Evolutionary conservation across 2,329 filamentous ascomycete genomes (phyloP), one percentile per base, ranked within the genome.

Genomic region (Aureobasidium namibiae): DNA sequence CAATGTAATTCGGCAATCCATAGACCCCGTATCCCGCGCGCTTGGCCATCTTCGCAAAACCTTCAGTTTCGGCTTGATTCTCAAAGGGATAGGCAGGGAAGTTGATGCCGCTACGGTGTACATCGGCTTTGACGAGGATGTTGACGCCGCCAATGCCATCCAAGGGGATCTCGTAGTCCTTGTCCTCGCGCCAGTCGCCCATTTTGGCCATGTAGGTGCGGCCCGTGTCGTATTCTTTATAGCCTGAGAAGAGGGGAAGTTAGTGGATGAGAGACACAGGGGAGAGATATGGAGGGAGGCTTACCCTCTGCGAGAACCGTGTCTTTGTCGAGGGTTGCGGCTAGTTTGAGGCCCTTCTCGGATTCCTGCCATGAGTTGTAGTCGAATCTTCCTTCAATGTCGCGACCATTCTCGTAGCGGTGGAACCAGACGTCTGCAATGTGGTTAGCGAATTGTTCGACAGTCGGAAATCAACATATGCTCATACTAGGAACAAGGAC

Each of bases 321-420:
- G 67, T 96, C 85, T 70, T 90, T 92, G 65, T 88, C 82, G 21
- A 97, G 80, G 56, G 78, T 83, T 6, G 81, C 77, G n/a, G 87
- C 80, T 57, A 97, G 81, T 68, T 86, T 88, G 61, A 87, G 83
- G 49, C 83, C 91, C 73, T 92, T 88, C 54, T 92, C 87, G 10
- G 92, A 92, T 76, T 99, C 94, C 67, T 95, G 83, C 94, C 94
- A 99, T 1, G 94, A 97, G 75, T 99, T 99, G 78, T 99, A 99
- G 73, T 99, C 94, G 70, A 97, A 99, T 81, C 90, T 86, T 64
- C 94, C 94, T 76, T 99, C 94, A 66, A 97, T 92, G 70, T 99
- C 92, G 54, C 72, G 68, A 65, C 92, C 83, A 64, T 82, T 79
- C 70, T 85, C 78, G 67, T 95, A 96, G 50, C 92, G 84, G 72